Evolutionary conservation across 2,329 filamentous ascomycete genomes (phyloP).

Genomic region (Dactylonectria macrodidyma): DNA sequence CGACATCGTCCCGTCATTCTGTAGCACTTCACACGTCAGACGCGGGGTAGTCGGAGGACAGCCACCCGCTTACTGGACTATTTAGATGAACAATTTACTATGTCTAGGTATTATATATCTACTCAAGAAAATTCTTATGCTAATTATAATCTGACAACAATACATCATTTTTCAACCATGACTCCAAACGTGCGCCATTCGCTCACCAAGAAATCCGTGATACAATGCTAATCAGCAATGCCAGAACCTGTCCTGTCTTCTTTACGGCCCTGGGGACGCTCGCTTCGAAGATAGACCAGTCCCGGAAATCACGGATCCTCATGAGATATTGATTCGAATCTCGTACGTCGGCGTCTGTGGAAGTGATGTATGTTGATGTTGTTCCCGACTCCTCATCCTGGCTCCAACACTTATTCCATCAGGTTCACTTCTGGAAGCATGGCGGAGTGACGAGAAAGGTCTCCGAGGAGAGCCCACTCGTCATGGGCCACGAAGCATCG

Average conservation of each 20-base stretch:
- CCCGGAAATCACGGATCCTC: slow-evolving; percentile 43
- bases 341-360: slow-evolving; percentile 48
- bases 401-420: not conserved
- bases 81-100: not conserved
- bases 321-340: slow-evolving; percentile 44
- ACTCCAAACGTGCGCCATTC: not conserved
- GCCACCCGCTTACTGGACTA: not conserved
- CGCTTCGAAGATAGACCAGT: slow-evolving; percentile 39
- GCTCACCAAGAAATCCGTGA: too few species aligned
- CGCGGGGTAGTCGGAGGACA: not conserved
- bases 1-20: not conserved
- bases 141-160: not conserved
- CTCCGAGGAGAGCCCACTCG: slow-evolving; percentile 83
- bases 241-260: slow-evolving; percentile 41
- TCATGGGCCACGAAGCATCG: slow-evolving; percentile 78
- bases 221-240: not conserved
- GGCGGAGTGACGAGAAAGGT: slow-evolving; percentile 86
- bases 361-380: slow-evolving; percentile 40
- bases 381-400: not conserved
- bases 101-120: not conserved
- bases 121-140: not conserved
- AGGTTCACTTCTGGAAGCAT: slow-evolving; percentile 89
- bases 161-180: not conserved
- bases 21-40: not conserved
- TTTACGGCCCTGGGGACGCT: slow-evolving; percentile 41